These are phyloP conservation scores for Rhizopus microsporus DNA, from an alignment of 371 early-diverging fungal species.

Conservation along the genomic window DNA sequence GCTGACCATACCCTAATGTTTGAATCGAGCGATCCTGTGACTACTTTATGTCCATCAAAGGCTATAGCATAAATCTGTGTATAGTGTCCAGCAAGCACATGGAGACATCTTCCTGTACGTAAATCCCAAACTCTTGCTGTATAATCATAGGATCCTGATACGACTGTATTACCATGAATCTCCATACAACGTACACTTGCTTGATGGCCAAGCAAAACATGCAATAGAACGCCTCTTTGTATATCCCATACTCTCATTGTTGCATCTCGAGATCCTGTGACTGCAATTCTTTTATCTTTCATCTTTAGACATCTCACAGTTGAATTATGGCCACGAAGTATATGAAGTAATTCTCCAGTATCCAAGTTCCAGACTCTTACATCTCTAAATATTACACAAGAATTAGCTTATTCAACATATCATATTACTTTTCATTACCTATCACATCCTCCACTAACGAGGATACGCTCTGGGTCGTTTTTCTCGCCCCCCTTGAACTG, in stretches of 20 bases:
- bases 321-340: conserved; percentile 87
- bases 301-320: conserved; percentile 91
- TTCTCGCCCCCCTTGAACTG: conserved; percentile 69
- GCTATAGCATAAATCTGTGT: conserved; percentile 72
- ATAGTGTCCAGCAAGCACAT: conserved; percentile 70
- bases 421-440: conserved; percentile 46
- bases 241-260: conserved; percentile 84
- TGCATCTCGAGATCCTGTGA: conserved; percentile 91
- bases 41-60: conserved; percentile 65
- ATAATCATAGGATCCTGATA: conserved; percentile 90
- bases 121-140: conserved; percentile 90
- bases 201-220: conserved; percentile 74
- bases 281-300: conserved; percentile 65
- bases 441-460: conserved; percentile 82
- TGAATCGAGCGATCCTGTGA: conserved; percentile 80
- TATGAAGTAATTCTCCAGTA: conserved; percentile 71
- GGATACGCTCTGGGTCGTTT: conserved; percentile 65
- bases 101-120: conserved; percentile 67
- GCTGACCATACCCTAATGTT: conserved; percentile 76
- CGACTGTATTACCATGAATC: conserved; percentile 71
- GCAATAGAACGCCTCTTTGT: conserved; percentile 61
- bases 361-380: conserved; percentile 91
- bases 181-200: conserved; percentile 86
- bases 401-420: conserved; percentile 7
- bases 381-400: conserved; percentile 43